phyloP scores from a whole-genome alignment of 2,329 filamentous ascomycete species.

The Fusarium sulawesiense region DNA sequence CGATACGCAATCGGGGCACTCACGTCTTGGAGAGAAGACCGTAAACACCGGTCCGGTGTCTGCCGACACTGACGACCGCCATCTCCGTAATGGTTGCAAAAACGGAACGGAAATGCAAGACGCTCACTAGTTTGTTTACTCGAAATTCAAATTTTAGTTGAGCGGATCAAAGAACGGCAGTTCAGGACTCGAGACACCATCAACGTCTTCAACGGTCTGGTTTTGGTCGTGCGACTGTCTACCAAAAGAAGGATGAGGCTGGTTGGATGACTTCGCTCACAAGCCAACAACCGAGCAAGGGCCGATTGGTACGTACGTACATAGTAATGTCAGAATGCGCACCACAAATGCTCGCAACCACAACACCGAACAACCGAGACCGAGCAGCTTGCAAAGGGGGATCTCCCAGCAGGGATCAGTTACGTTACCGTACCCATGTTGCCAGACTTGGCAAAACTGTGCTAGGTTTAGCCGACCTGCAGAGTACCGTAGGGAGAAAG shows the following conservation, averaged over 20 bases:
- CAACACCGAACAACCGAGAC: constrained; percentile 11
- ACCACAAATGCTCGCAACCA: constrained; percentile 6
- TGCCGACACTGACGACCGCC: constrained; percentile 26
- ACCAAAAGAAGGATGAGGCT: constrained; percentile 2
- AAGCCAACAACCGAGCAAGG: constrained; percentile 26
- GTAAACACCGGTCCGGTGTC: constrained; percentile 24
- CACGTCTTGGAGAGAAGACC: constrained; percentile 4
- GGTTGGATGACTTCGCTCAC: constrained; percentile 9
- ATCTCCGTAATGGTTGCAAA: constrained; percentile 29
- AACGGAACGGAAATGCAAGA: constrained; percentile 14
- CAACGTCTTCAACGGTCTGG: constrained; percentile 11
- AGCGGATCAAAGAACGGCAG: constrained; percentile 1
- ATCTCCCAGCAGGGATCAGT: constrained; percentile 22
- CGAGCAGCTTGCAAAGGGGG: constrained; percentile 1
- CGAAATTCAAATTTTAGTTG: background rate
- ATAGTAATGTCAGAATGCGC: constrained; percentile 1
- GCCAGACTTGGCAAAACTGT: constrained; percentile 12
- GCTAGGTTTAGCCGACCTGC: background rate
- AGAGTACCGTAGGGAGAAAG: background rate
- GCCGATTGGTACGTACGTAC: constrained; percentile 19
- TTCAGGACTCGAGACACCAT: background rate
- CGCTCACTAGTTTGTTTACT: background rate
- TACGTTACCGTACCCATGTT: constrained; percentile 15
- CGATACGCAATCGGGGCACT: constrained; percentile 6
- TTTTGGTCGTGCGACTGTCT: constrained; percentile 7